These are phyloP conservation scores for Populus davidiana DNA, from an alignment of 345 rosid genomes.

Conservation along the genomic window DNA sequence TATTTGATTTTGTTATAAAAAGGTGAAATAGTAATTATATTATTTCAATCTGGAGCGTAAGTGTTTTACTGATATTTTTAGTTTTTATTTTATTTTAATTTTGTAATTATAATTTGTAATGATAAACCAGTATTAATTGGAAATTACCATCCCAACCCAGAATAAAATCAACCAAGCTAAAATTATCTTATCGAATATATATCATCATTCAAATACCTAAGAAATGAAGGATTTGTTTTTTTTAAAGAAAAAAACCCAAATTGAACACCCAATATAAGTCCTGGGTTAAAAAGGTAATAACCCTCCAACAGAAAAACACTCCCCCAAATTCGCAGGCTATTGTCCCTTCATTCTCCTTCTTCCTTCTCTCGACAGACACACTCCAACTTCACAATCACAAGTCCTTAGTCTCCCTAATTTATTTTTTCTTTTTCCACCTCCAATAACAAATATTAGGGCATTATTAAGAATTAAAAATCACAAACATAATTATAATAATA, in stretches of 20 bases:
- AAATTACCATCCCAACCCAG: background rate
- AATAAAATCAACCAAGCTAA: background rate
- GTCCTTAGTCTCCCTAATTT: background rate
- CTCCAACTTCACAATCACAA: background rate
- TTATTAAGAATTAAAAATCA: background rate
- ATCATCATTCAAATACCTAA: background rate
- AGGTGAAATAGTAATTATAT: too few species aligned
- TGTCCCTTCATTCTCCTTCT: background rate
- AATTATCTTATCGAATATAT: too few species aligned
- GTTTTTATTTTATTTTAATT: too few species aligned
- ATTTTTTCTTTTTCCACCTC: background rate
- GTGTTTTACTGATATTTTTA: too few species aligned
- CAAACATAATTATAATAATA: background rate
- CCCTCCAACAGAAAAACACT: background rate
- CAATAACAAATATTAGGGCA: background rate
- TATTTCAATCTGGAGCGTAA: too few species aligned
- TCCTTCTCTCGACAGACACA: background rate
- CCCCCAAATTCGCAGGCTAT: constrained; percentile 5
- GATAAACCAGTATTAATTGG: background rate
- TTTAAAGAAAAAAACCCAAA: too few species aligned
- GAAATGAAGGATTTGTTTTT: background rate
- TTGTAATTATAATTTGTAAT: too few species aligned
- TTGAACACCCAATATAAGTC: background rate
- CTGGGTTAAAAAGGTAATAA: background rate
- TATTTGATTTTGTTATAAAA: too few species aligned